phyloP scores from a whole-genome alignment of 2,329 filamentous ascomycete species.

The Diaporthe aspalathi region DNA sequence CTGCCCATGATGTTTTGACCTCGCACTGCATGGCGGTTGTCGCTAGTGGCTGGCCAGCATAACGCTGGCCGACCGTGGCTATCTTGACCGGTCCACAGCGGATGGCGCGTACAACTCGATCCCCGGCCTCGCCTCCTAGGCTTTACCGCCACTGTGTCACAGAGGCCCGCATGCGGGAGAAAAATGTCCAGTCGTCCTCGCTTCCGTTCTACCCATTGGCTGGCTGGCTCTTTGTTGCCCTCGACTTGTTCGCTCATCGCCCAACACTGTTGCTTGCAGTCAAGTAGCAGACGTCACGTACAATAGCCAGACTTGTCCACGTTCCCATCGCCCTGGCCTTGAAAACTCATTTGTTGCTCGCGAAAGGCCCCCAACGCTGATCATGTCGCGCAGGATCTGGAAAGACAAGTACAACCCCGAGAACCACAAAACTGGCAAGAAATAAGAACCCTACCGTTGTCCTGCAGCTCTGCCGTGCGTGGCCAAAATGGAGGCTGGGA shows the following conservation, averaged over 20 bases:
- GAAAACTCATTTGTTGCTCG: constrained; percentile 27
- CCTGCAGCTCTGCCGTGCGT: not conserved
- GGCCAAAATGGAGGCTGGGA: not conserved
- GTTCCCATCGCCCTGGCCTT: not conserved
- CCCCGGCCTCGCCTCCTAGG: constrained; percentile 3
- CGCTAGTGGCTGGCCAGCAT: not conserved
- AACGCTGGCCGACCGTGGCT: not conserved
- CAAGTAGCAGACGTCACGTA: not conserved
- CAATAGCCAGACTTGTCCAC: too few relatives aligned
- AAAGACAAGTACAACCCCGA: constrained; percentile 88
- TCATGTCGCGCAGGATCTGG: constrained; percentile 80
- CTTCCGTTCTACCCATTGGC: constrained; percentile 20
- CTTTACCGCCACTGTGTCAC: constrained; percentile 21
- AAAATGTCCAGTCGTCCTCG: not conserved
- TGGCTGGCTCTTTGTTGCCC: not conserved
- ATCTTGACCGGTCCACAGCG: constrained; percentile 5
- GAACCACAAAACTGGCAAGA: constrained; percentile 58
- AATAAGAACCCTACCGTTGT: constrained; percentile 44
- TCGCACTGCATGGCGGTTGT: not conserved
- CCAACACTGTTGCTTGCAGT: not conserved
- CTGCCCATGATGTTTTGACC: not conserved
- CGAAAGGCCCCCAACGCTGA: constrained; percentile 19
- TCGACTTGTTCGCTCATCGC: not conserved
- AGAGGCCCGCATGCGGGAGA: constrained; percentile 23
- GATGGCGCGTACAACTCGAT: not conserved